Base-by-base conservation (phyloP, 208 protist genomes). In the Leishmania lainsoni region DNA sequence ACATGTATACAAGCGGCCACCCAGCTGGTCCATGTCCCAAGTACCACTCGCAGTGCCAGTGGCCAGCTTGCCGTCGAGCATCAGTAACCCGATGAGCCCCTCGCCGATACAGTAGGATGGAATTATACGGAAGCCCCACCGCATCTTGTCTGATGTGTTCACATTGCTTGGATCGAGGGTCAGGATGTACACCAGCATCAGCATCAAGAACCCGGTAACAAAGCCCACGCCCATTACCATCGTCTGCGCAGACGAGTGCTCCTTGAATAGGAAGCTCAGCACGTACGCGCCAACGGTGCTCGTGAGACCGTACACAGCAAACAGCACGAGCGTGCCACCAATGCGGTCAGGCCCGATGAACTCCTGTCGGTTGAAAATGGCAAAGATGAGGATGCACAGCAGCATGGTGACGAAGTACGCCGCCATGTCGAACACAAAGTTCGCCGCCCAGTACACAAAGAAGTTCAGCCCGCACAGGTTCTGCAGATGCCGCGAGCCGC, bases 401-500 rank as follows among this genome's bases (percentile, higher is more conserved):
- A 75, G 22, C 42, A 81, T 83, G 26, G 84, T 86, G 6, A 89
- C 2, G 26, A 86, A 3, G 74, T 92, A 89, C 5, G 80, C 54
- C 26, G 22, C 49, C 20, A 91, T 69, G 80, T 93, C 90, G 65
- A 90, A 93, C 6, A 89, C 5, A 29, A 91, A 90, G 69, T 87
- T 93, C 29, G 81, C 73, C 5, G 81, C 17, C 91, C 91, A 96
- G 80, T 96, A 96, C 3, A 92, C 70, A 20, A 82, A 85, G 75
- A 89, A 87, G 22, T 75, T 68, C 48, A 96, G 79, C 48, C 93
- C 93, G 32, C 86, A 93, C 48, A 97, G 72, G 58, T 87, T 89
- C 87, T 97, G 93, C 81, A 97, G 59, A 70, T 97, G 93, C 59
- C 86, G 83, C 0, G 92, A 69, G 42, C 88, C 91, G 80, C 84